Evolutionary conservation across 306 rosid species (phyloP).

Genomic region (Trifolium subterraneum): DNA sequence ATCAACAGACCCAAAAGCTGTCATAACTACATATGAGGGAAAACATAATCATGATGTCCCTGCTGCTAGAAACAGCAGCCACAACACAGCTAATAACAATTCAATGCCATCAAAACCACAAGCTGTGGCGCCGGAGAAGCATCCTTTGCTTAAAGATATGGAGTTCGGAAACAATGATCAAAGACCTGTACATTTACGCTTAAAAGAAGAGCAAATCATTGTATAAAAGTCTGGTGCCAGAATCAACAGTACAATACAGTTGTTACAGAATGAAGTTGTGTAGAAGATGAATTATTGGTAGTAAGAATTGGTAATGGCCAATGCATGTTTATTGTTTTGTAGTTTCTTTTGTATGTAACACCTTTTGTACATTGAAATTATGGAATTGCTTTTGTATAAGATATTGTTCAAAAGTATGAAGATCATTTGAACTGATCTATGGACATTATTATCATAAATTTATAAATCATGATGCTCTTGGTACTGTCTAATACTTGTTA

Average conservation of each 20-base stretch:
- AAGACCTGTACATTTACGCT: conserved; percentile 69
- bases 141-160: conserved; percentile 60
- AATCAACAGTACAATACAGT: conserved; percentile 43
- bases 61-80: conserved; percentile 92
- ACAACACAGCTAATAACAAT: conserved; percentile 63
- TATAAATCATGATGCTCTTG: conserved; percentile 36
- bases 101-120: conserved; percentile 57
- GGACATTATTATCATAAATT: conserved; percentile 38
- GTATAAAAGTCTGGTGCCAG: conserved; percentile 44
- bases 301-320: conserved; percentile 43
- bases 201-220: conserved; percentile 75
- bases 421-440: conserved; percentile 40
- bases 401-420: conserved; percentile 49
- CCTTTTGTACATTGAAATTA: conserved; percentile 57
- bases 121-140: conserved; percentile 55
- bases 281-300: conserved; percentile 49
- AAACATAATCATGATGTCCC: conserved; percentile 93
- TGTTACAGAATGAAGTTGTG: conserved; percentile 47
- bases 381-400: conserved; percentile 54
- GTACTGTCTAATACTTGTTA: conserved; percentile 31
- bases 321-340: conserved; percentile 49
- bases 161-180: conserved; percentile 65
- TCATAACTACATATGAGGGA: conserved; percentile 88
- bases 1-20: conserved; percentile 88
- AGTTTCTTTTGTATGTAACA: conserved; percentile 48